phyloP scores from a whole-genome alignment of 1,284 basidiomycete genomes.

The Sporisorium exsertum region DNA sequence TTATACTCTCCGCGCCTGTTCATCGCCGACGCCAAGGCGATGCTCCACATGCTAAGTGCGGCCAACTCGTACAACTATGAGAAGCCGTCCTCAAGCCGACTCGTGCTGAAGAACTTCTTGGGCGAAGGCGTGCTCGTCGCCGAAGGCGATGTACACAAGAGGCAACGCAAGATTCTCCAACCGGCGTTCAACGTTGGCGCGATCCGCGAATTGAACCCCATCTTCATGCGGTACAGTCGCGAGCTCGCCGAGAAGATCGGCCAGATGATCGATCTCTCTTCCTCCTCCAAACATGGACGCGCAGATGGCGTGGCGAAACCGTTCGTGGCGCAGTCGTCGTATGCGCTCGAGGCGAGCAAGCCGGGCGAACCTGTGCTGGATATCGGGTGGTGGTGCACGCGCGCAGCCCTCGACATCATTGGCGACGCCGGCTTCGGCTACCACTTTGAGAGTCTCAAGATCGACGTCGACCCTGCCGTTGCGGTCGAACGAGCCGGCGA shows the following conservation, averaged over 20 bases:
- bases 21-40: slow-evolving; percentile 59
- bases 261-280: slow-evolving; percentile 42
- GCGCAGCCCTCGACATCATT: slow-evolving; percentile 59
- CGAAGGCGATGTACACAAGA: slow-evolving; percentile 61
- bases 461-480: slow-evolving; percentile 25
- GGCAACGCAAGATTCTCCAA: slow-evolving; percentile 61
- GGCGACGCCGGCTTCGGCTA: slow-evolving; percentile 61
- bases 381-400: slow-evolving; percentile 44
- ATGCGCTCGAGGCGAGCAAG: slow-evolving; percentile 15
- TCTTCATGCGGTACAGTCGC: slow-evolving; percentile 51
- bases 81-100: slow-evolving; percentile 46
- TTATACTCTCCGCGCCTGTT: slow-evolving; percentile 61
- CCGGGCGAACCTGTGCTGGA: slow-evolving; percentile 47
- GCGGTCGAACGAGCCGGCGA: slow-evolving; percentile 32
- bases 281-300: background rate
- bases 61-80: slow-evolving; percentile 63
- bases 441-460: slow-evolving; percentile 48
- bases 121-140: slow-evolving; percentile 62
- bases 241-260: slow-evolving; percentile 38
- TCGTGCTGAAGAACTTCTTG: slow-evolving; percentile 55
- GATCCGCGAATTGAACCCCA: slow-evolving; percentile 57
- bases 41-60: slow-evolving; percentile 59
- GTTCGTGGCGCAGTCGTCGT: slow-evolving; percentile 22
- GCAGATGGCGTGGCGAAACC: slow-evolving; percentile 26
- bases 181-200: slow-evolving; percentile 61